Evolutionary conservation across 345 rosid genomes (phyloP).

Genomic region (Eucalyptus urophylla): DNA sequence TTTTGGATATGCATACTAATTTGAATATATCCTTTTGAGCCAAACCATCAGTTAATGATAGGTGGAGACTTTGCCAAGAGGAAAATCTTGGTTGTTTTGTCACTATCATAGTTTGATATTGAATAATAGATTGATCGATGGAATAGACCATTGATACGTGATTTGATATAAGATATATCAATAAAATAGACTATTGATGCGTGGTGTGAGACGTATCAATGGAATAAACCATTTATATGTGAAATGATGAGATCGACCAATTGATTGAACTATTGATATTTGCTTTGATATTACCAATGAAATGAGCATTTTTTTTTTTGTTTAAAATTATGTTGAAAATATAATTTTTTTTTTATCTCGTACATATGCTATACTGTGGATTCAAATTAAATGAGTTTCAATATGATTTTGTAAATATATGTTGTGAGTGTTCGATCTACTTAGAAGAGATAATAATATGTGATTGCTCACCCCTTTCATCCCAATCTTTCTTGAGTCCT

Average conservation of each 20-base stretch:
- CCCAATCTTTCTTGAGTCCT: neutral
- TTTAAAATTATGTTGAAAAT: neutral
- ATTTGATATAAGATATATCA: neutral
- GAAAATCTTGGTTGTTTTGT: too few species aligned
- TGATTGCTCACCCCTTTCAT: neutral
- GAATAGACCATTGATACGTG: neutral
- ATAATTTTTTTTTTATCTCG: accelerated
- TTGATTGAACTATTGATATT: neutral
- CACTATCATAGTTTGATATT: too few species aligned
- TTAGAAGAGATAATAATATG: accelerated
- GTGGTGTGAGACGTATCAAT: accelerated
- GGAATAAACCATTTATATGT: neutral
- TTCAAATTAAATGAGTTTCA: neutral
- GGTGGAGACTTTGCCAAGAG: too few species aligned
- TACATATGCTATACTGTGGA: neutral
- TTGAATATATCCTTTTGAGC: too few species aligned
- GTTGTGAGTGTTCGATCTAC: accelerated
- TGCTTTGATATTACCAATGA: neutral
- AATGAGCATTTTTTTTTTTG: neutral
- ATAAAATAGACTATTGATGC: neutral
- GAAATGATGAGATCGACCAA: accelerated
- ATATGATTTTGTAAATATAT: too few species aligned
- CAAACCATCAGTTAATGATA: accelerated
- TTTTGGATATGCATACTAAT: neutral
- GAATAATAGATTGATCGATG: too few species aligned